Evolutionary conservation across 2,329 filamentous ascomycete genomes (phyloP).

Genomic region (Fusarium brachygibbosum): DNA sequence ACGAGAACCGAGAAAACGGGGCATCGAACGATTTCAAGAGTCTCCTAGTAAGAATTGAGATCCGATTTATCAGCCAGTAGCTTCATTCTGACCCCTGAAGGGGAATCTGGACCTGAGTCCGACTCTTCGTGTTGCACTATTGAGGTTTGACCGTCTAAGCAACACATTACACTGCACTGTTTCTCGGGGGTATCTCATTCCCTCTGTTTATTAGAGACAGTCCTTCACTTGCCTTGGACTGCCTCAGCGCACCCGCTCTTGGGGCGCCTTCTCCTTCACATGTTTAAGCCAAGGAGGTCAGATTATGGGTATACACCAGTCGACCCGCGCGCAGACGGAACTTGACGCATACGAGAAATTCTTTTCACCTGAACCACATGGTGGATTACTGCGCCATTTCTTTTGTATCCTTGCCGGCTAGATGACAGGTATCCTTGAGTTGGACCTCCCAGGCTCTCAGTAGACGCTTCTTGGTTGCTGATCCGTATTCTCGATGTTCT

Average conservation of each 20-base stretch:
- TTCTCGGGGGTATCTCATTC: neutral
- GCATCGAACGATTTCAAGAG: neutral
- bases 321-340: neutral
- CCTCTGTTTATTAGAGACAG: neutral
- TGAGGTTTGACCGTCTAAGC: neutral
- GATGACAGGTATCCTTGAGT: neutral
- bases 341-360: neutral
- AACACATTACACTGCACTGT: neutral
- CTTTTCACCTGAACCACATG: neutral
- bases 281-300: neutral
- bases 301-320: neutral
- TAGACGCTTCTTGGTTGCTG: neutral
- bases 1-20: neutral
- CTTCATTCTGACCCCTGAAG: neutral
- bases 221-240: neutral
- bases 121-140: neutral
- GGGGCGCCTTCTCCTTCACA: neutral
- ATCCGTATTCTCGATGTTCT: neutral
- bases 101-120: neutral
- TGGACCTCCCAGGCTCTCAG: neutral
- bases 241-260: neutral
- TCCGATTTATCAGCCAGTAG: neutral
- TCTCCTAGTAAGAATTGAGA: neutral
- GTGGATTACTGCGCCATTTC: neutral
- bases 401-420: neutral